Evolutionary conservation across 23 red algal genomes (phyloP), one percentile per base, ranked within the genome.

Genomic region (Gracilaria domingensis): DNA sequence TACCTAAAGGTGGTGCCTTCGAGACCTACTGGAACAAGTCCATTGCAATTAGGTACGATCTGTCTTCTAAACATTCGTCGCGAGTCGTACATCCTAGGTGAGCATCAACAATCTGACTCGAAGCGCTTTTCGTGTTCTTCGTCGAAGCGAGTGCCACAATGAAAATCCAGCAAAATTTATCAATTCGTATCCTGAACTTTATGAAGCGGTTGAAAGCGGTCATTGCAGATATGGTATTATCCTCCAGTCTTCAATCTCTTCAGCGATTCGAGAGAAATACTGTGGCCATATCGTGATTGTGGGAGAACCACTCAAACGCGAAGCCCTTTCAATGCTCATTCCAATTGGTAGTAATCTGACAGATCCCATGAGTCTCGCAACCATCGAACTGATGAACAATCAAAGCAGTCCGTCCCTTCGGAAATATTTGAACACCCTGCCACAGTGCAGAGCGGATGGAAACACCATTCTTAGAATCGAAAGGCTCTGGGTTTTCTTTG

Each of bases 1-100:
- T 88, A 48, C 24, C 36, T 9, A 47, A 33, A 3, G 84, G 84
- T 26, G 84, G 84, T 18, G 42, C 84, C 34, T 11, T 79, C 11
- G 84, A 88, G 42, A 54, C 56, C 30, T 77, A 54, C 47, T 88
- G 84, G 84, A 77, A 29, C 13, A 16, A 36, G 21, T 64, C 55
- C 0, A 53, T 88, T 35, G 67, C 84, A 3, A 25, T 29, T 48
- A 38, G 70, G 81, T 85, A 85, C 59, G 81, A 48, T 28, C 20
- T 36, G 14, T 17, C 28, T 36, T 38, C 11, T 16, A n/a, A n/a
- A n/a, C n/a, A n/a, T n/a, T n/a, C n/a, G n/a, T n/a, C n/a, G n/a
- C n/a, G n/a, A n/a, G n/a, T n/a, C n/a, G n/a, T n/a, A n/a, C n/a
- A n/a, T n/a, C n/a, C n/a, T n/a, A n/a, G 65, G 14, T 4, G 65